Evolutionary conservation across 768 basidiomycete species (phyloP), one percentile per base, ranked within the genome.

Genomic region (Nidularia sp.): DNA sequence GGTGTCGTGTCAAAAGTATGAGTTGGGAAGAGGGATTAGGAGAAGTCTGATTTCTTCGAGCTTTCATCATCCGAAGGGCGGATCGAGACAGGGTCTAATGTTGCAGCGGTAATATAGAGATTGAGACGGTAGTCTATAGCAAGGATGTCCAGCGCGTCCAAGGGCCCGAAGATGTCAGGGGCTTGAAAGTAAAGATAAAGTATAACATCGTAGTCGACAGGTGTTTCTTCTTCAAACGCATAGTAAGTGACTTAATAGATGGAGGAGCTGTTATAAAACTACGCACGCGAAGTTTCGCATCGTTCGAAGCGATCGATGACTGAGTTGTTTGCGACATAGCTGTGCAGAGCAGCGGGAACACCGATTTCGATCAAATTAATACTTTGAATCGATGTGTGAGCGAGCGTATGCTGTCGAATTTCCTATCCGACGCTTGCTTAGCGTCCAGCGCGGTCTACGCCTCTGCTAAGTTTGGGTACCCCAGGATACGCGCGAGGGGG

Each of bases 1-100:
- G 73, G 70, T 0, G 66, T 65, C 6, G 59, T 62, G 41, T 52
- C 59, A 53, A 72, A 73, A 8, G 71, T 71, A 53, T 74, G 72
- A 2, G 73, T 77, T 5, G 73, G 75, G 2, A 67, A 33, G 45
- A 75, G 58, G n/a, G 66, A 60, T 53, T 72, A 65, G 18, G 62
- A 56, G 52, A 70, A 70, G 49, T 64, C 55, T 2, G 68, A 63
- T 46, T 47, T 48, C 7, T 45, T 45, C 8, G 57, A 53, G 39
- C 55, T 56, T 33, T 54, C 51, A 32, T 58, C 53, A 29, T 42
- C 36, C 6, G 42, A 54, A 13, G 58, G 62, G 7, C 57, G 56
- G 6, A 70, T 71, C 12, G 71, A 66, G 7, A 73, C 65, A 2
- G 71, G 70, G 4, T 66, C 59, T 10, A 70, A 56, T 13, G 68